Conservation (phyloP, 169 alveolate species). For the Blepharisma undulans region DNA sequence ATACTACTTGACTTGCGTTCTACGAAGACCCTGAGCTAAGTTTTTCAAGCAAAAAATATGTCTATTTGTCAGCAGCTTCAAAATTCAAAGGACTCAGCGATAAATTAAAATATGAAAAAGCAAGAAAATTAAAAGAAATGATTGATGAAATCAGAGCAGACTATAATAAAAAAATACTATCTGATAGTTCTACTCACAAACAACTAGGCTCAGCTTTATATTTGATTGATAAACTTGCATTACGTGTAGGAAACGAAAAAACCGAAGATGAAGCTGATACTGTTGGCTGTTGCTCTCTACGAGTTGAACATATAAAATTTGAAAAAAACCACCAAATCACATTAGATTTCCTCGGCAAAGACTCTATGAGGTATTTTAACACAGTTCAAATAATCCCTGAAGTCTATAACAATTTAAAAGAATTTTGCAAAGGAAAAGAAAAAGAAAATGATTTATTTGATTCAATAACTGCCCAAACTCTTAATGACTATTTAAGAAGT, state of each 20-base stretch:
- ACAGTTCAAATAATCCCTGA: constrained; percentile 86
- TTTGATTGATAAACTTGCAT: constrained; percentile 97
- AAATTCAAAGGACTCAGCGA: constrained; percentile 95
- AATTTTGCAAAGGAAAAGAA: constrained; percentile 83
- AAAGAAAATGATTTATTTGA: constrained; percentile 93
- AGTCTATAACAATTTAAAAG: constrained; percentile 62
- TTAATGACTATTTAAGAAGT: constrained; percentile 95
- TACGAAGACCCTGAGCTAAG: constrained; percentile 89
- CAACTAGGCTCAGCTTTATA: constrained; percentile 98
- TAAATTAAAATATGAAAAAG: constrained; percentile 96
- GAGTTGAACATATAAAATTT: constrained; percentile 95
- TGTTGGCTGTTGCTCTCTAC: constrained; percentile 98
- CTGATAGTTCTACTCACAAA: constrained; percentile 80
- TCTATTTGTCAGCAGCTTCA: constrained; percentile 94
- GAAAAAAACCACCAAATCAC: constrained; percentile 78
- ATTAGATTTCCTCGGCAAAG: constrained; percentile 97
- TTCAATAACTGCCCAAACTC: constrained; percentile 81
- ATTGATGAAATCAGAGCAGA: constrained; percentile 91
- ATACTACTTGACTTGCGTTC: constrained; percentile 96
- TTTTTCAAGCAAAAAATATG: constrained; percentile 82
- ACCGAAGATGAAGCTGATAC: constrained; percentile 99
- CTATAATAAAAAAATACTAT: constrained; percentile 87
- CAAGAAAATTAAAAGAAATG: constrained; percentile 88
- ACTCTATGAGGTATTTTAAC: constrained; percentile 95
- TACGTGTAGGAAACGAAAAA: constrained; percentile 99